These are phyloP conservation scores for Blastobotrys elegans DNA, from an alignment of 1,139 yeast genomes.

Conservation along the genomic window DNA sequence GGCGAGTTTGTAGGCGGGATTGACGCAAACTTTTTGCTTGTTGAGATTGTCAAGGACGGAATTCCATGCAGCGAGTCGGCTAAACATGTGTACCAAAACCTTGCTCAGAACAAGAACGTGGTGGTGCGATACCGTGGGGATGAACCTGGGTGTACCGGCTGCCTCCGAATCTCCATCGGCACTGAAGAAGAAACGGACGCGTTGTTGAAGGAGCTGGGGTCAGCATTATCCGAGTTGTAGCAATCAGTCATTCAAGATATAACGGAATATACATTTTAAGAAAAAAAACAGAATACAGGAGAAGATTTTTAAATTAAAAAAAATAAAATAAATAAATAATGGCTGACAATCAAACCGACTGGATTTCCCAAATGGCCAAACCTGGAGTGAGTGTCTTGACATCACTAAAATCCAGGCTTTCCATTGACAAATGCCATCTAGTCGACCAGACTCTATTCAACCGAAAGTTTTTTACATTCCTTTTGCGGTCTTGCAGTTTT, in stretches of 20 bases:
- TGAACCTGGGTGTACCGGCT: conserved; percentile 85
- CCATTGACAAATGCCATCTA: conserved; percentile 26
- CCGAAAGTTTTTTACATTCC: conserved; percentile 8
- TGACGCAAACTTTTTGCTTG: conserved; percentile 78
- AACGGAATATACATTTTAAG: not conserved
- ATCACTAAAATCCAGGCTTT: conserved; percentile 40
- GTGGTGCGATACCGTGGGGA: conserved; percentile 89
- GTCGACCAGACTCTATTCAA: conserved; percentile 24
- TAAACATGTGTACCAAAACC: conserved; percentile 51
- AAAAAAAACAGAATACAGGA: not conserved
- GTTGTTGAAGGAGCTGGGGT: conserved; percentile 48
- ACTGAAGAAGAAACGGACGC: conserved; percentile 65
- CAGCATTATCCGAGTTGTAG: not conserved
- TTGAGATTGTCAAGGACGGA: conserved; percentile 61
- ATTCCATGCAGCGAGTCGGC: conserved; percentile 70
- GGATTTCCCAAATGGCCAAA: conserved; percentile 44
- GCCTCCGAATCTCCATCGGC: conserved; percentile 82
- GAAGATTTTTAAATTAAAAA: too few relatives aligned
- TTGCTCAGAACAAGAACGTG: conserved; percentile 70
- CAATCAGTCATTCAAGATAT: too few relatives aligned
- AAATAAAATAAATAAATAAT: not conserved
- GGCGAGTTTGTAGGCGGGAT: conserved; percentile 80
- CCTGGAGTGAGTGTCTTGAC: conserved; percentile 52
- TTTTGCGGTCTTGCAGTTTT: conserved; percentile 1
- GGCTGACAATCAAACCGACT: conserved; percentile 8